Evolutionary conservation across 768 basidiomycete species (phyloP), one percentile per base, ranked within the genome.

Genomic region (Tephrocybe sp.): DNA sequence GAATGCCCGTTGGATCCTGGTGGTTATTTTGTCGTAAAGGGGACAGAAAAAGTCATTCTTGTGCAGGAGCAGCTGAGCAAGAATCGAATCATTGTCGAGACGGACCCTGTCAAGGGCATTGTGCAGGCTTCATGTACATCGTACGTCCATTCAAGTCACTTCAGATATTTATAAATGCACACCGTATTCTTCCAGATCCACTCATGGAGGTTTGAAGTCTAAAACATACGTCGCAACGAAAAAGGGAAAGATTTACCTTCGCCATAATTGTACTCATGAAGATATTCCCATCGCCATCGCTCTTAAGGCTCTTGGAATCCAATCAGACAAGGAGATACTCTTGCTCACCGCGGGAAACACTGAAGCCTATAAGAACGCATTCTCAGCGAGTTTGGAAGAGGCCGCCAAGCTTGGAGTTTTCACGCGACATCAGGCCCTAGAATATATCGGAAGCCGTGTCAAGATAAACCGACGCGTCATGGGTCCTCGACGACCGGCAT

Each of bases 51-150:
- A 71, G 97, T 99, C 59, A 99, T 99, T 57, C 75, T 99, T 54
- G 95, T 99, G 6, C 97, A 99, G 67, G 97, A 98, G 65, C 97
- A 99, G 70, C 70, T 98, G 62, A 94, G 91, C 77, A 98, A 98
- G 77, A 98, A 99, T 67, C 82, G 97, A 34, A 99, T 99, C 63
- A 97, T 99, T 57, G 97, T 99, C 53, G 97, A 98, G 73, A 89
- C 86, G 5, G 97, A 98, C 67, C 69, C 78, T 18, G 84, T 84
- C 34, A 97, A 98, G 68, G 91, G 90, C 4, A 73, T 87, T 31
- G 94, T 97, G 0, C 92, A 92, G 64, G 93, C 95, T 2, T 94
- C 92, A 3, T 97, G 94, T 69, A 97, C 94, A 42, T 97, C 94
- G 91, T 94, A 61, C 64, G 92, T 76, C 23, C 19, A 15, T 8